Evolutionary conservation across 2,329 filamentous ascomycete species (phyloP).

Genomic region (Trichoderma hamatum): DNA sequence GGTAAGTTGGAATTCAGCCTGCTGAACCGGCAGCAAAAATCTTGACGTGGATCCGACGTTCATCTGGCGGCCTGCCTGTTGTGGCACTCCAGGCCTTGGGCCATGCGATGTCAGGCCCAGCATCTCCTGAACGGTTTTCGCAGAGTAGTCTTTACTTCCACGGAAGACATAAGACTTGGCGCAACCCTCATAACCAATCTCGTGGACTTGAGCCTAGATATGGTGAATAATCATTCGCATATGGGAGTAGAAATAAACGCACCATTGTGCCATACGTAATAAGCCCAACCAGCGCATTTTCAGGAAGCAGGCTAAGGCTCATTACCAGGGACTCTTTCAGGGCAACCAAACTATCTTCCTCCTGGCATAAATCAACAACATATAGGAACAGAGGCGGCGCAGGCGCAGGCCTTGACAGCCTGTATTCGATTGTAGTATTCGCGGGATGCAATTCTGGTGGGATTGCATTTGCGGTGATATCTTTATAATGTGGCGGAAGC

Average conservation of each 20-base stretch:
- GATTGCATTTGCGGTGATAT: conserved; percentile 81
- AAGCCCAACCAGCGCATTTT: conserved; percentile 78
- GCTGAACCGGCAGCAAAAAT: conserved; percentile 91
- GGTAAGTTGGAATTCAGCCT: conserved; percentile 96
- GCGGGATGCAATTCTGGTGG: conserved; percentile 79
- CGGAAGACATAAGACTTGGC: conserved; percentile 98
- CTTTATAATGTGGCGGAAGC: conserved; percentile 84
- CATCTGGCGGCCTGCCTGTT: conserved; percentile 73
- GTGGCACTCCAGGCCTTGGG: conserved; percentile 73
- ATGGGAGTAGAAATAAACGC: conserved; percentile 34
- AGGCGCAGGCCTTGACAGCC: conserved; percentile 78
- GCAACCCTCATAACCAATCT: conserved; percentile 96
- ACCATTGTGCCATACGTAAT: conserved; percentile 95
- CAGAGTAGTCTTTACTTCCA: conserved; percentile 96
- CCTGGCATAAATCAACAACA: conserved; percentile 85
- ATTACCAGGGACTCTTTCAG: conserved; percentile 85
- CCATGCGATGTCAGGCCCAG: conserved; percentile 77
- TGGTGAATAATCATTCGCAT: conserved; percentile 31
- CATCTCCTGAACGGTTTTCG: conserved; percentile 99
- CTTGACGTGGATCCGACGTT: conserved; percentile 80
- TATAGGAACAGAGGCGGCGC: conserved; percentile 85
- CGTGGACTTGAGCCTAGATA: conserved; percentile 83
- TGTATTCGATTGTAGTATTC: conserved; percentile 90
- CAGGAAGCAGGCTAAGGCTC: conserved; percentile 79
- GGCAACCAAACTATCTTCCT: conserved; percentile 80